These are phyloP conservation scores for Chrysanthemum seticuspe DNA, from an alignment of 129 eudicot species.

Conservation along the genomic window DNA sequence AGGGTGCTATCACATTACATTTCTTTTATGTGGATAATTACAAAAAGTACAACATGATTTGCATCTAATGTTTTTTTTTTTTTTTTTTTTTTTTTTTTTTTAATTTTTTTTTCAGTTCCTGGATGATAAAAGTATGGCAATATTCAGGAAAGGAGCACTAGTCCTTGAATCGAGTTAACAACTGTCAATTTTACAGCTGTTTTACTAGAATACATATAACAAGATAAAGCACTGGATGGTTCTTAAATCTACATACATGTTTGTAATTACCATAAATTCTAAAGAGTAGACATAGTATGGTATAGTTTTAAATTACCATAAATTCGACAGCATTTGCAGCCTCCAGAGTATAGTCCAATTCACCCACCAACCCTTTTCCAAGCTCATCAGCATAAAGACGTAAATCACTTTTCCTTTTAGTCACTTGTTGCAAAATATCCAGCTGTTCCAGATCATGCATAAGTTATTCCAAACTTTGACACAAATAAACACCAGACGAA, in stretches of 20 bases:
- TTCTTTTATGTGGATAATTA: conserved; percentile 15
- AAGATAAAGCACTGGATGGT: neutral
- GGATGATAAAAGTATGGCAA: neutral
- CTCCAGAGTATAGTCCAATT: conserved; percentile 88
- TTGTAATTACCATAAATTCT: too few relatives aligned
- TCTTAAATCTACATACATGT: neutral
- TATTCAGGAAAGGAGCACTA: neutral
- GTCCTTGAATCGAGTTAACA: neutral
- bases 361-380: conserved; percentile 95
- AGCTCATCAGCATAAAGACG: conserved; percentile 96
- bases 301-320: conserved; percentile 44
- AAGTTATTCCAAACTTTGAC: conserved; percentile 27
- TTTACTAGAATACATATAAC: neutral
- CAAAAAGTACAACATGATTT: neutral
- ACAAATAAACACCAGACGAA: conserved; percentile 20
- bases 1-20: neutral
- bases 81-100: too few relatives aligned
- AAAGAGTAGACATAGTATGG: neutral
- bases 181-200: conserved; percentile 17
- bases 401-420: conserved; percentile 86
- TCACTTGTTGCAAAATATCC: conserved; percentile 65
- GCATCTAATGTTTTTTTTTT: neutral
- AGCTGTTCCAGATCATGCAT: conserved; percentile 54
- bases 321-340: conserved; percentile 87
- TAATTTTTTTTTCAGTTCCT: too few relatives aligned